These are phyloP conservation scores for Aspergillus sergii DNA, from an alignment of 2,329 filamentous ascomycete genomes.

Conservation along the genomic window DNA sequence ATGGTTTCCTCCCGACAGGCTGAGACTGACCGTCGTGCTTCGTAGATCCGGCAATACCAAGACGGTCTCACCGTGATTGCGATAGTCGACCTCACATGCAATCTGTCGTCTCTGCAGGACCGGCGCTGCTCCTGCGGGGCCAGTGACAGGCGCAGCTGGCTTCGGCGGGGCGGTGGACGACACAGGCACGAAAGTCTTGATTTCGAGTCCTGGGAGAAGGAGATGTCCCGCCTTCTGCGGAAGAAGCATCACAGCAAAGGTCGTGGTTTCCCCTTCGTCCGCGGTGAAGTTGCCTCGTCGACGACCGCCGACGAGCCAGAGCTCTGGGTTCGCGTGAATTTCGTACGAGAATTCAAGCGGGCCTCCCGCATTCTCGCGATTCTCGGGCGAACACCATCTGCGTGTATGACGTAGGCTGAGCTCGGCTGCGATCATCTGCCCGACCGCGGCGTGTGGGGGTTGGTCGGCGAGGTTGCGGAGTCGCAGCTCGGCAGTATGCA, in stretches of 20 bases:
- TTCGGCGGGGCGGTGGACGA: slow-evolving; percentile 23
- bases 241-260: slow-evolving; percentile 73
- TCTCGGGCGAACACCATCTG: slow-evolving; percentile 50
- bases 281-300: slow-evolving; percentile 73
- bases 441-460: slow-evolving; percentile 46
- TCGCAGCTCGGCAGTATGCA: slow-evolving; percentile 68
- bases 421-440: slow-evolving; percentile 51
- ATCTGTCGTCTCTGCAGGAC: slow-evolving; percentile 39
- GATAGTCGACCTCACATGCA: slow-evolving; percentile 76
- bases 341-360: slow-evolving; percentile 82
- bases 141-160: slow-evolving; percentile 13
- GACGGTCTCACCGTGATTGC: slow-evolving; percentile 76
- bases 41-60: slow-evolving; percentile 71
- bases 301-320: slow-evolving; percentile 83
- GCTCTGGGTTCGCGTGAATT: slow-evolving; percentile 70
- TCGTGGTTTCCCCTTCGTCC: slow-evolving; percentile 48
- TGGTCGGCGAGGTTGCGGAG: slow-evolving; percentile 31
- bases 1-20: slow-evolving; percentile 60
- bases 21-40: slow-evolving; percentile 73
- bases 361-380: slow-evolving; percentile 38
- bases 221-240: slow-evolving; percentile 77
- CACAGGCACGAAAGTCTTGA: slow-evolving; percentile 62
- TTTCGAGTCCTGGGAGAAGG: slow-evolving; percentile 77
- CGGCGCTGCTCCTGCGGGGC: slow-evolving; percentile 15
- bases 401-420: slow-evolving; percentile 58